Conservation (phyloP, 108 stramenopile species). For the Nitzschia palea region DNA sequence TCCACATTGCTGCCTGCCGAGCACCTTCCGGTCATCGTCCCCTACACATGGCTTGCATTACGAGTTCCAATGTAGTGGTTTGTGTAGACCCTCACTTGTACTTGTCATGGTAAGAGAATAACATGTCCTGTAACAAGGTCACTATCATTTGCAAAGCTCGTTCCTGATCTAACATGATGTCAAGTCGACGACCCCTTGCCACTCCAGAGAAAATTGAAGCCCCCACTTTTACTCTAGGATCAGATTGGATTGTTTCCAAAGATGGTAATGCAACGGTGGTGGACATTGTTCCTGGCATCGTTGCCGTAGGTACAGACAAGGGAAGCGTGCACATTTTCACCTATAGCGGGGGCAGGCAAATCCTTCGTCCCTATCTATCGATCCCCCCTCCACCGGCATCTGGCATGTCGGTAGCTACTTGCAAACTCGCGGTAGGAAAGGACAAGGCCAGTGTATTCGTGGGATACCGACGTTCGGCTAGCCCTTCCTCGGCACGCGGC, state of each 20-base stretch:
- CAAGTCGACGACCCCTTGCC: conserved; percentile 21
- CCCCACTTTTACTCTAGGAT: conserved; percentile 27
- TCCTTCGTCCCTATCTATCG: conserved; percentile 47
- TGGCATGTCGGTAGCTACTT: conserved; percentile 23
- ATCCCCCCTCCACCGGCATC: conserved; percentile 68
- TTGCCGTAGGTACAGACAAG: conserved; percentile 76
- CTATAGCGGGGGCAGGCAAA: conserved; percentile 37
- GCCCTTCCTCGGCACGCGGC: conserved; percentile 23
- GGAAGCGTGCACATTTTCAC: conserved; percentile 69
- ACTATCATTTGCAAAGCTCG: not conserved
- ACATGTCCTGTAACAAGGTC: not conserved
- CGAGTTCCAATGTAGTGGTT: conserved; percentile 29
- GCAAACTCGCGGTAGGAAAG: conserved; percentile 22
- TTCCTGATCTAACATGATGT: not conserved
- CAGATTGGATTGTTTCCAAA: conserved; percentile 42
- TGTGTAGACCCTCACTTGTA: conserved; percentile 58
- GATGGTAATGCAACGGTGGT: conserved; percentile 62
- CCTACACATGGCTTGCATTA: conserved; percentile 48
- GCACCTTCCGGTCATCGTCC: conserved; percentile 29
- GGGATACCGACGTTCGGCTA: conserved; percentile 27
- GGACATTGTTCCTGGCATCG: conserved; percentile 65
- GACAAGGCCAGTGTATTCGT: conserved; percentile 48
- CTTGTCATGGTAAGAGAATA: conserved; percentile 42
- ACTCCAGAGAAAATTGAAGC: conserved; percentile 33
- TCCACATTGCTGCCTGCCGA: conserved; percentile 37